Conservation (phyloP, 164 flowering plant genomes). For the Piper betle region DNA sequence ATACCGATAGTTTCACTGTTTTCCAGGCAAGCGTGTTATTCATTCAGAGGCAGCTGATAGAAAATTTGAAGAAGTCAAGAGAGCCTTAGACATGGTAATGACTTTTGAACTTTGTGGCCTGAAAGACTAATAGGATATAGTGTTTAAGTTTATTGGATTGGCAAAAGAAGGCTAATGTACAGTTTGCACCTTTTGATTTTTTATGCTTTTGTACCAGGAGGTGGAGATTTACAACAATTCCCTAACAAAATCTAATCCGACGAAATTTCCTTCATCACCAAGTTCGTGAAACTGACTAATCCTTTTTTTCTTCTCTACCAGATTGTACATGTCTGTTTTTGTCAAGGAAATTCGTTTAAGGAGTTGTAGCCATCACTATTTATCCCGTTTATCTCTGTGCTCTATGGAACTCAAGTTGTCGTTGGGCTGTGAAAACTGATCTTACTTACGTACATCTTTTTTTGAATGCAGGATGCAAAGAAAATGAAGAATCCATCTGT, state of each 20-base stretch:
- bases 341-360: not conserved
- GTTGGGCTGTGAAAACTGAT: not conserved
- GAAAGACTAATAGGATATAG: not conserved
- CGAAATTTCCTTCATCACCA: not conserved
- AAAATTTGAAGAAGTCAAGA: constrained; percentile 57
- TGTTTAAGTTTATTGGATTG: not conserved
- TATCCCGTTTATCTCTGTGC: no score
- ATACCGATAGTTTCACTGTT: not conserved
- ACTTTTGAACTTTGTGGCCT: not conserved
- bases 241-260: not conserved
- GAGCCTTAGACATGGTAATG: constrained; percentile 20
- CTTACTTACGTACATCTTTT: not conserved
- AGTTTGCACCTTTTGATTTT: not conserved
- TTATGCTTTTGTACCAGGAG: not conserved
- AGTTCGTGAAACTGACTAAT: not conserved
- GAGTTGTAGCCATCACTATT: no score
- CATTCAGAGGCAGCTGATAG: constrained; percentile 41
- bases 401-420: no score
- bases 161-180: not conserved
- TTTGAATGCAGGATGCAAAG: constrained; percentile 19
- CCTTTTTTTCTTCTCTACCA: not conserved
- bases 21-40: constrained; percentile 71
- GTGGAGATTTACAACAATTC: not conserved
- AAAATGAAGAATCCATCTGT: constrained; percentile 52
- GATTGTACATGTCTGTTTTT: not conserved